Base-by-base conservation (phyloP, 768 basidiomycete genomes). In the Ephemerocybe angulata region DNA sequence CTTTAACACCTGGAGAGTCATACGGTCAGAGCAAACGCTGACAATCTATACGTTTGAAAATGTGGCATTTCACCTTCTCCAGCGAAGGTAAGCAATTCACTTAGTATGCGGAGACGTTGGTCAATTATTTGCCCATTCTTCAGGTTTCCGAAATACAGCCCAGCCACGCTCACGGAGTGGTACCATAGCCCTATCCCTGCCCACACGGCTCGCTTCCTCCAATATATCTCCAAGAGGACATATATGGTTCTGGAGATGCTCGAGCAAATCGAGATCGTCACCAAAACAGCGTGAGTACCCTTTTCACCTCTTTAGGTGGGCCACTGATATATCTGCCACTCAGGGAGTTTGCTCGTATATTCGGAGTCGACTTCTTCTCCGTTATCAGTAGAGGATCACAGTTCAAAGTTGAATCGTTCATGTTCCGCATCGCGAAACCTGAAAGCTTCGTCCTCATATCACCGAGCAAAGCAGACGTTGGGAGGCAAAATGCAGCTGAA, bases 341-440 rank as follows among this genome's bases (percentile, higher is more conserved):
- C 63, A 98, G 96, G 13, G 97, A 99, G 69, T 98, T 98, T 63
- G 95, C 97, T 37, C 85, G 97, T 10, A 92, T 98, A 5, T 98
- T 97, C 60, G 96, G 97, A 1, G 87, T 99, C 41, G 97, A 99
- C 70, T 98, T 98, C 67, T 91, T 87, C 65, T 97, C 94, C 3
- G 95, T 98, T 29, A 82, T 97, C 58, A 93, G 84, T 57, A 84
- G 97, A 29, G 97, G 97, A 0, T 97, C 94, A 1, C 97, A 99
- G 64, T 98, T 93, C 77, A 99, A 98, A 72, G 97, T 98, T 25
- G 97, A 99, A 72, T 94, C 94, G 0, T 96, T 99, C 73, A 88
- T 99, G 88, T 95, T 97, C 68, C 86, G 95, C 19, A 93, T 98
- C 46, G 90, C 91, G 17, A 98, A 98, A 68, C 94, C 97, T 0